Base-by-base conservation (phyloP, 129 eudicot genomes). In the Flaveria brownii region DNA sequence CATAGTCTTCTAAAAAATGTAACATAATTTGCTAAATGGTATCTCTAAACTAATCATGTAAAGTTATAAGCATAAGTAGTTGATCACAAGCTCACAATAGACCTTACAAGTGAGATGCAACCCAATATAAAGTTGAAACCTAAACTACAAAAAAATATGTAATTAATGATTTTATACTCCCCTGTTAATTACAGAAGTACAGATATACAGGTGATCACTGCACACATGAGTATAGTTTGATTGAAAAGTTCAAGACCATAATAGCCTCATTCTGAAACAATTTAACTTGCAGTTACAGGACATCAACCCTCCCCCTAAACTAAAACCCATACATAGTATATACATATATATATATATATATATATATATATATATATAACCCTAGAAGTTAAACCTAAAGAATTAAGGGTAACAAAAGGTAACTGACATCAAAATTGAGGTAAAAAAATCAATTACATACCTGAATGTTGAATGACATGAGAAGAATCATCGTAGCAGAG, bases 381-480 rank as follows among this genome's bases (percentile, higher is more conserved):
- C 71, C 63, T 36, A 46, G 15, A 63, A 33, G 33, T 47, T 26
- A 49, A 30, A 42, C 51, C 62, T 63, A 5, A 62, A 61, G 33
- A 28, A 28, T 28, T 28, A 28, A 28, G 33, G 33, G 3, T 4
- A 28, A 2, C 4, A 28, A 28, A 28, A 28, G 33, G 4, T 28
- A 28, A 28, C 0, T 28, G 33, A 4, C 33, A 28, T 28, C 33
- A 28, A 28, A 28, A 28, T 41, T 46, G 8, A 61, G 17, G 47
- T 6, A 74, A 5, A 28, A 22, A 22, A 62, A 45, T 23, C 47
- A 75, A 46, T 49, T 45, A 17, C 5, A 47, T 75, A 75, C 79
- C 79, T 63, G 79, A 61, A 75, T 25, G 1, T 30, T 45, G 71
- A 62, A 20, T 36, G 52, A 18, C 7, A 3, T 33, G 47, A 54